A percentile compares a stretch with the other conserved stretches of the same genome.
Conservation (phyloP, 2,329 filamentous ascomycete genomes). For the Aspergillus versicolor region DNA sequence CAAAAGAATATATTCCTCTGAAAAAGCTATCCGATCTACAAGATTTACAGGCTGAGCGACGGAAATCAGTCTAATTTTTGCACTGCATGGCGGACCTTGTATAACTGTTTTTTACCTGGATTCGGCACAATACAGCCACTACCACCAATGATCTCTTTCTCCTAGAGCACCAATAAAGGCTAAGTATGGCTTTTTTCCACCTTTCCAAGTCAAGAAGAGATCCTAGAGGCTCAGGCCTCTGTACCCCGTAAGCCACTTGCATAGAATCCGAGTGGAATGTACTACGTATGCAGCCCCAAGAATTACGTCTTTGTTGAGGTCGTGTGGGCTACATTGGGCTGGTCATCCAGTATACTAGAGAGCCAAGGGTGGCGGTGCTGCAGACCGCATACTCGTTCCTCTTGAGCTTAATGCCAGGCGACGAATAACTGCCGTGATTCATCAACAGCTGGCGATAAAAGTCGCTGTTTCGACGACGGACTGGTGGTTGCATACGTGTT, state of each 20-base stretch:
- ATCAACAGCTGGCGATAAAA: background rate
- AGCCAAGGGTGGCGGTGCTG: conserved; percentile 19
- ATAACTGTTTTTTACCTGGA: background rate
- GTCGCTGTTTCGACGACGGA: background rate
- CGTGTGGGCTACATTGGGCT: no score
- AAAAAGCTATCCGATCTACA: conserved; percentile 10
- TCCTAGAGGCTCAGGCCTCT: no score
- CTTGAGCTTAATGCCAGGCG: conserved; percentile 8
- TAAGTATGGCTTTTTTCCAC: background rate
- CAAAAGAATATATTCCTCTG: conserved; percentile 21
- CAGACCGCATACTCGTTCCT: conserved; percentile 1
- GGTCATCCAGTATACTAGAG: background rate
- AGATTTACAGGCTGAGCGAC: conserved; percentile 11
- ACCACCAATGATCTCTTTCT: background rate
- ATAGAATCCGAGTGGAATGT: background rate
- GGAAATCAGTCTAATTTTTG: conserved; percentile 5
- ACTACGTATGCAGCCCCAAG: background rate
- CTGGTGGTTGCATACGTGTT: conserved; percentile 10
- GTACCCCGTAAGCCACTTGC: background rate
- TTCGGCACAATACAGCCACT: background rate
- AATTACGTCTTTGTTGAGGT: background rate
- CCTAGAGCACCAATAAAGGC: background rate
- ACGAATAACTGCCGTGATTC: background rate
- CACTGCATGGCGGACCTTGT: conserved; percentile 1
- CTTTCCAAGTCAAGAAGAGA: background rate